Percentiles rank a stretch among this genome's conserved stretches.
These are phyloP conservation scores for Plectosphaerella plurivora DNA, from an alignment of 2,329 filamentous ascomycete species.

Conservation along the genomic window DNA sequence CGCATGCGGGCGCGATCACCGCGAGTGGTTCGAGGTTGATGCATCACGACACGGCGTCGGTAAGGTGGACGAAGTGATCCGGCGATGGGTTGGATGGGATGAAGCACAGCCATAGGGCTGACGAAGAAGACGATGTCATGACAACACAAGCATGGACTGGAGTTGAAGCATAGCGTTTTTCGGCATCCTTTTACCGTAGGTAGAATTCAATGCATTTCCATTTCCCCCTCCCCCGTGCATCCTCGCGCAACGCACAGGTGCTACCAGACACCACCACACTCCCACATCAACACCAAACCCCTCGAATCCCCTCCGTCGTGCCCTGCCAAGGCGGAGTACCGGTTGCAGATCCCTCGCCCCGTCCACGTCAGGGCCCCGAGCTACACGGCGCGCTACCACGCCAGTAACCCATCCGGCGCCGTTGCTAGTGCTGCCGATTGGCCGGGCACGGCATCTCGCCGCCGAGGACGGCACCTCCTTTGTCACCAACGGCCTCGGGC, in stretches of 20 bases:
- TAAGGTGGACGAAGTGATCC: constrained; percentile 64
- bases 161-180: background rate
- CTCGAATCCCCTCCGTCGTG: too few relatives aligned
- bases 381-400: background rate
- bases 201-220: background rate
- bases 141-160: background rate
- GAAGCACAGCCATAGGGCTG: constrained; percentile 34
- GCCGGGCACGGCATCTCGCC: background rate
- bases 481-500: background rate
- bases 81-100: constrained; percentile 83
- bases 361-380: background rate
- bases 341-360: background rate
- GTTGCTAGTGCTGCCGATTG: background rate
- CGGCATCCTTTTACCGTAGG: background rate
- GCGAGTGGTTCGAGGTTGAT: constrained; percentile 93
- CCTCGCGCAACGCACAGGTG: too few relatives aligned
- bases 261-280: too few relatives aligned
- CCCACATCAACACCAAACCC: too few relatives aligned
- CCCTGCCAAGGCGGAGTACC: background rate
- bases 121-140: background rate
- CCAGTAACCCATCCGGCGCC: background rate
- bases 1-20: constrained; percentile 78
- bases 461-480: background rate
- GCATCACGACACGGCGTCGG: constrained; percentile 67
- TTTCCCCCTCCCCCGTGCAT: background rate